These are phyloP conservation scores for Saprolegnia parasitica DNA, from an alignment of 352 stramenopile genomes.

Conservation along the genomic window DNA sequence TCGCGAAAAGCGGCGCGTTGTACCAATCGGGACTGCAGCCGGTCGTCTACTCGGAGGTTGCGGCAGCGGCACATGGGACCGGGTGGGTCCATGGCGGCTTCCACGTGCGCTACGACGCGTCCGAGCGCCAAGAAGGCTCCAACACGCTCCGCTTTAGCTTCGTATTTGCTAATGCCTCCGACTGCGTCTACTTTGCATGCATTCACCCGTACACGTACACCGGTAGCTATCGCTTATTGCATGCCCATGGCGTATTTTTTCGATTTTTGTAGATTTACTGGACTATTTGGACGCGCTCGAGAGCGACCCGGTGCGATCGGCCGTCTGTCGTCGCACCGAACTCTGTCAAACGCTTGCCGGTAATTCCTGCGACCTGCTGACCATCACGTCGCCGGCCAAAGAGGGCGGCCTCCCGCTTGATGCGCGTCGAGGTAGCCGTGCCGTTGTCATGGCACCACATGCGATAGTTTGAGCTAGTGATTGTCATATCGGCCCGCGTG, in stretches of 20 bases:
- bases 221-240: slow-evolving; percentile 33
- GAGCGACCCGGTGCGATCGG: slow-evolving; percentile 39
- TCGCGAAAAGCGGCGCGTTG: slow-evolving; percentile 76
- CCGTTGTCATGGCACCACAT: neutral
- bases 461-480: slow-evolving; percentile 37
- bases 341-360: slow-evolving; percentile 83
- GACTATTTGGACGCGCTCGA: slow-evolving; percentile 66
- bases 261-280: slow-evolving; percentile 45
- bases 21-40: slow-evolving; percentile 79
- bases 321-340: slow-evolving; percentile 51
- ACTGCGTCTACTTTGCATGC: slow-evolving; percentile 79
- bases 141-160: slow-evolving; percentile 73
- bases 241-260: neutral
- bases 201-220: slow-evolving; percentile 86
- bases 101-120: slow-evolving; percentile 58
- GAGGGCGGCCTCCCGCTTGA: slow-evolving; percentile 40
- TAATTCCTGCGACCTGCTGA: slow-evolving; percentile 83
- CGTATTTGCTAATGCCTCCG: slow-evolving; percentile 55
- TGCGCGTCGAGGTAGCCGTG: slow-evolving; percentile 43
- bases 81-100: slow-evolving; percentile 62
- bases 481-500: slow-evolving; percentile 84
- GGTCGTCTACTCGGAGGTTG: slow-evolving; percentile 65
- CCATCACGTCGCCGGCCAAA: slow-evolving; percentile 66
- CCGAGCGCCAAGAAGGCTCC: slow-evolving; percentile 34
- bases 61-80: slow-evolving; percentile 37